Evolutionary conservation across 164 flowering plant species (phyloP), one percentile per base, ranked within the genome.

Genomic region (Brasenia schreberi): DNA sequence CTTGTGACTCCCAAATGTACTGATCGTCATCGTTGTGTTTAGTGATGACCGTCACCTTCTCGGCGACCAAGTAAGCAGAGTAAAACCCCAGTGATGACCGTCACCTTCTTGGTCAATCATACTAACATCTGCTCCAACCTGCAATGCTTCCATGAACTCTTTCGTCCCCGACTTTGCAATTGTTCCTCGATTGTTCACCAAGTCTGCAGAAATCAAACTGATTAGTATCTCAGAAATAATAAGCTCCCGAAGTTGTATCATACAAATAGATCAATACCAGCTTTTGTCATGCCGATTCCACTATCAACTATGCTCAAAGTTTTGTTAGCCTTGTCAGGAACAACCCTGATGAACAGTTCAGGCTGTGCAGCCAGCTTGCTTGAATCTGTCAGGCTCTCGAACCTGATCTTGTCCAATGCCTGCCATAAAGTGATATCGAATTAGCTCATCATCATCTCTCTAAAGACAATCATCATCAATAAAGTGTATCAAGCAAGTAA

Each of bases 21-120:
- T 83, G 86, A 7, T 83, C 82, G 61, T 84, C 88, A 43, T 84
- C 88, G 63, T 84, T 84, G 75, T 84, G 88, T 70, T 84, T 84
- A 6, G 84, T 75, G 0, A 82, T 81, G 19, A 84, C 86, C 14
- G 82, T 68, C 3, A 82, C 88, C 70, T 81, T 84, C 71, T 84
- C 88, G 5, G 86, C 84, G 2, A 82, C 88, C 5, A 82, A 73
- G 67, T 81, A 84, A 33, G 82, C 76, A 5, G 85, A 82, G 69
- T 82, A 81, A 64, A 81, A 81, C 49, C 84, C 84, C 3, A 81
- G n/a, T n/a, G n/a, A n/a, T n/a, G n/a, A n/a, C n/a, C n/a, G n/a
- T n/a, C 84, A 17, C 83, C 85, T 16, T 80, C 81, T 17, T 82
- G 82, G 5, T 84, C 86, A 44, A 83, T 83, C 87, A 83, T 83